Conservation (phyloP, 2,329 filamentous ascomycete genomes). For the Aspergillus sp. region DNA sequence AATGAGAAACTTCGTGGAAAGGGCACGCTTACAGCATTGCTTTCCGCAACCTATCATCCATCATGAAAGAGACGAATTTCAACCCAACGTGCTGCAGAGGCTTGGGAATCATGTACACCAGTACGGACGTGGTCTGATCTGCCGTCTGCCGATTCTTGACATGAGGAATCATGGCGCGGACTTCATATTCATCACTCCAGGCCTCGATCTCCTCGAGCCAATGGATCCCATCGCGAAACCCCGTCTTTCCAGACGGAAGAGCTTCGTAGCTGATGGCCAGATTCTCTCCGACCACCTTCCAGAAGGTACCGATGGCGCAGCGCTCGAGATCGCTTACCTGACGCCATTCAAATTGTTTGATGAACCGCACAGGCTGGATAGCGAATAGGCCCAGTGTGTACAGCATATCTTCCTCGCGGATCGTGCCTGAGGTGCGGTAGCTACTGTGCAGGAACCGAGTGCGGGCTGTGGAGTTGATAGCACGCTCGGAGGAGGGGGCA, state of each 20-base stretch:
- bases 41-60: slow-evolving; percentile 56
- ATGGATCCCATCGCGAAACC: slow-evolving; percentile 44
- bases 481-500: slow-evolving; percentile 37
- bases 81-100: slow-evolving; percentile 40
- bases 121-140: slow-evolving; percentile 51
- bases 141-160: slow-evolving; percentile 46
- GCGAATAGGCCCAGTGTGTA: slow-evolving; percentile 60
- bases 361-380: slow-evolving; percentile 56
- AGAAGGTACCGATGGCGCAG: slow-evolving; percentile 60
- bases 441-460: slow-evolving; percentile 56
- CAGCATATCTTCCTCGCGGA: slow-evolving; percentile 55
- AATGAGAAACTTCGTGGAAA: background rate
- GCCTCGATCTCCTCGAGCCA: slow-evolving; percentile 45
- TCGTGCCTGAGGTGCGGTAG: slow-evolving; percentile 52
- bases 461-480: slow-evolving; percentile 48
- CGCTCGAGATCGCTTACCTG: slow-evolving; percentile 56
- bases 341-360: slow-evolving; percentile 63
- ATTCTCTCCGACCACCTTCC: slow-evolving; percentile 62
- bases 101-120: slow-evolving; percentile 50
- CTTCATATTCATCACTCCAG: slow-evolving; percentile 54
- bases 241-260: slow-evolving; percentile 35
- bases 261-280: slow-evolving; percentile 53
- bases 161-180: slow-evolving; percentile 49
- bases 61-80: slow-evolving; percentile 49
- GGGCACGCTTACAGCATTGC: slow-evolving; percentile 54